Evolutionary conservation across 2,329 filamentous ascomycete genomes (phyloP).

Genomic region (Neodidymelliopsis sp.): DNA sequence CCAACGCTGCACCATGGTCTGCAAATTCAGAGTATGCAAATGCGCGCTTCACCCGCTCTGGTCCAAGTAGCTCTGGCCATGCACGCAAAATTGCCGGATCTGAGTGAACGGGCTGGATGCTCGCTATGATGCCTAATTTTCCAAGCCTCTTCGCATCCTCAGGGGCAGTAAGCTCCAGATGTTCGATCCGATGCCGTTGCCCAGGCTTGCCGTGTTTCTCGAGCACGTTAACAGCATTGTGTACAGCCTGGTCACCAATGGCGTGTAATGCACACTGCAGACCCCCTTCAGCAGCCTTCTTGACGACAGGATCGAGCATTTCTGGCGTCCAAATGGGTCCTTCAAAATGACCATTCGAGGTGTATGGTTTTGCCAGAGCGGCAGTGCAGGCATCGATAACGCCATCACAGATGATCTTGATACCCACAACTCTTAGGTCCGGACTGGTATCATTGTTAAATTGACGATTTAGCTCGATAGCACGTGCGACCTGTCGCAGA

Average conservation of each 20-base stretch:
- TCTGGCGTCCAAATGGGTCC: slow-evolving; percentile 64
- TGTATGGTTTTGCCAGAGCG: slow-evolving; percentile 66
- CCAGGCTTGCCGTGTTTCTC: slow-evolving; percentile 52
- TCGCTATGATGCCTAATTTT: slow-evolving; percentile 74
- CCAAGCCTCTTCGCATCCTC: slow-evolving; percentile 66
- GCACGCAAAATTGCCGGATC: slow-evolving; percentile 72
- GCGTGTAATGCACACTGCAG: slow-evolving; percentile 71
- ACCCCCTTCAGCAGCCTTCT: slow-evolving; percentile 60
- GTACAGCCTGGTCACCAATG: slow-evolving; percentile 68
- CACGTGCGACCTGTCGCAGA: slow-evolving; percentile 60
- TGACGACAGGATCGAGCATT: slow-evolving; percentile 62
- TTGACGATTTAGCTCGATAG: slow-evolving; percentile 56
- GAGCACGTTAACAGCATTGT: slow-evolving; percentile 65
- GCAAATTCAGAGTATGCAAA: slow-evolving; percentile 71
- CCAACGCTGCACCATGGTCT: slow-evolving; percentile 60
- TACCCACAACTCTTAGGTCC: slow-evolving; percentile 63
- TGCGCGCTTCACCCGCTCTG: slow-evolving; percentile 62
- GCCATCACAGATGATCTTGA: slow-evolving; percentile 72
- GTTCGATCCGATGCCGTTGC: slow-evolving; percentile 69
- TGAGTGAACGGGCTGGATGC: slow-evolving; percentile 92
- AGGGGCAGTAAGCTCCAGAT: slow-evolving; percentile 66
- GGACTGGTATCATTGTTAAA: slow-evolving; percentile 57
- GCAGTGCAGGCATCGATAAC: slow-evolving; percentile 72
- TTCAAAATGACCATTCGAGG: slow-evolving; percentile 53
- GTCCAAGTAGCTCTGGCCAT: slow-evolving; percentile 66